These are phyloP conservation scores for Oryza meridionalis DNA, from an alignment of 176 grass and related monocot genomes.

Conservation along the genomic window DNA sequence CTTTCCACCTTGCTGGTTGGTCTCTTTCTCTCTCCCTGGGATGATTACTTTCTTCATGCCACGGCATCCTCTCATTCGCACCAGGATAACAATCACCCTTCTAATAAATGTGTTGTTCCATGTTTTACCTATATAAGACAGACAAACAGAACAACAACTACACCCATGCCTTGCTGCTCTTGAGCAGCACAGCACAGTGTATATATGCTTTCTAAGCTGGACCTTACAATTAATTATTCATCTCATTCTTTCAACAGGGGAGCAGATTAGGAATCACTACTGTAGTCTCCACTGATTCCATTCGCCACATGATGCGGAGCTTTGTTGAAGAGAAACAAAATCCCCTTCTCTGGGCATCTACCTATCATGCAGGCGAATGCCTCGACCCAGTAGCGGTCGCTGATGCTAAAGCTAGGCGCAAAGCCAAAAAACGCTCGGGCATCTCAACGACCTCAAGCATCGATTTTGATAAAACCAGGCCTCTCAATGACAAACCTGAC, in stretches of 20 bases:
- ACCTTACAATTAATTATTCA: neutral
- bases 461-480: constrained; percentile 42
- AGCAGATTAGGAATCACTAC: constrained; percentile 88
- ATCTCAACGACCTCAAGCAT: constrained; percentile 32
- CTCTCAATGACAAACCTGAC: constrained; percentile 42
- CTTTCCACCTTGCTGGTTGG: constrained; percentile 90
- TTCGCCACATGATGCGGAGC: constrained; percentile 97
- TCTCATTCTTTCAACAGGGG: constrained; percentile 58
- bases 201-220: neutral
- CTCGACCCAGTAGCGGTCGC: constrained; percentile 82
- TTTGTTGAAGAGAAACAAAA: constrained; percentile 91
- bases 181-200: neutral
- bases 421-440: constrained; percentile 65
- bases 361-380: constrained; percentile 94
- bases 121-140: neutral
- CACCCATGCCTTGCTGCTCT: neutral
- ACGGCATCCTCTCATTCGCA: neutral
- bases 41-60: neutral
- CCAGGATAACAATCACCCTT: neutral
- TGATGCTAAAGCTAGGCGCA: constrained; percentile 74
- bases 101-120: neutral
- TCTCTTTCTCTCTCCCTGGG: constrained; percentile 12
- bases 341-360: constrained; percentile 96
- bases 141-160: neutral
- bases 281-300: constrained; percentile 91